Conservation (phyloP, 169 alveolate genomes). For the Plasmodium ovale region DNA sequence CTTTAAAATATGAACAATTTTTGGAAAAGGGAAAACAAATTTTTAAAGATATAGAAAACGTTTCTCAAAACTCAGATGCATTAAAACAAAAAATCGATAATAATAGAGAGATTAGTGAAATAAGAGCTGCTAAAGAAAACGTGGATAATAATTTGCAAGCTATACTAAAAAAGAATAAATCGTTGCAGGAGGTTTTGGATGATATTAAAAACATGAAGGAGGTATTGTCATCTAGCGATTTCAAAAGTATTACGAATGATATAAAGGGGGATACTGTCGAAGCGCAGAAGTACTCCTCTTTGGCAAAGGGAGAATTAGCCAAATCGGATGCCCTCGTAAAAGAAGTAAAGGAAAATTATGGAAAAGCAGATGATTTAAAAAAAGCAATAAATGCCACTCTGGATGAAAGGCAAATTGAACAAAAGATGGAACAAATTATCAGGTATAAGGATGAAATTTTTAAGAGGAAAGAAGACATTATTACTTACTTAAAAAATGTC, state of each 20-base stretch:
- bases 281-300: neutral
- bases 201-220: constrained; percentile 1
- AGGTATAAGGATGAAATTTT: neutral
- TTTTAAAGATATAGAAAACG: no score
- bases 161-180: neutral
- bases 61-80: neutral
- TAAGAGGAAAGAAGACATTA: neutral
- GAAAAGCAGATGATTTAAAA: neutral
- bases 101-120: neutral
- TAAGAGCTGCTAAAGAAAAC: neutral
- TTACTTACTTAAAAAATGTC: neutral
- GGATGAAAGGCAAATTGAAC: neutral
- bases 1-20: no score
- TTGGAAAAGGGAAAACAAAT: neutral
- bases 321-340: constrained; percentile 6
- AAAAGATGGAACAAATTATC: neutral
- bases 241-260: neutral
- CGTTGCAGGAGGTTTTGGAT: neutral
- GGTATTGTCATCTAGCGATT: neutral
- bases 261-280: neutral
- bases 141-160: constrained; percentile 4
- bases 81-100: neutral
- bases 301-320: neutral
- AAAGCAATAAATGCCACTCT: neutral
- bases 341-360: neutral